phyloP scores from a whole-genome alignment of 1,139 yeast genomes.

The Fermentozyma sake region DNA sequence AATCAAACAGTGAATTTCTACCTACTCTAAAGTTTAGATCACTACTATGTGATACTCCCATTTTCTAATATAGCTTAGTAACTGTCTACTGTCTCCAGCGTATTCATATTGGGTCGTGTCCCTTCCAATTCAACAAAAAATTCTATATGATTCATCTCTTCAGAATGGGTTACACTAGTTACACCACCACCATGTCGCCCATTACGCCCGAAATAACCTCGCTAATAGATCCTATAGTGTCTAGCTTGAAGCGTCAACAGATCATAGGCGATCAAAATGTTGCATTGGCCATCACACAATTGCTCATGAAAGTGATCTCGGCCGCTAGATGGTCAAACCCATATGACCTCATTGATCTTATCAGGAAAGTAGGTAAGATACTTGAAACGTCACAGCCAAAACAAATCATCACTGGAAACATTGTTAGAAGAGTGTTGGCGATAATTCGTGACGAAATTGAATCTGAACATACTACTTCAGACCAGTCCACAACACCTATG shows the following conservation, averaged over 20 bases:
- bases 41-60: too few species aligned
- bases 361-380: slow-evolving; percentile 60
- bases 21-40: too few species aligned
- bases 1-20: too few species aligned
- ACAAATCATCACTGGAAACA: slow-evolving; percentile 86
- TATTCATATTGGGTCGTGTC: too few species aligned
- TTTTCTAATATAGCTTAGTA: too few species aligned
- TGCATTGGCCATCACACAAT: slow-evolving; percentile 83
- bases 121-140: too few species aligned
- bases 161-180: too few species aligned
- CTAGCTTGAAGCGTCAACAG: slow-evolving; percentile 63
- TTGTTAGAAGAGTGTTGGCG: slow-evolving; percentile 84
- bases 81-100: too few species aligned
- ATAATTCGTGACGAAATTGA: slow-evolving; percentile 84
- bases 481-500: slow-evolving; percentile 46
- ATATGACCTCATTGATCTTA: slow-evolving; percentile 64
- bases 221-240: slow-evolving; percentile 36
- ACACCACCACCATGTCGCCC: slow-evolving; percentile 6
- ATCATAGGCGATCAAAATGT: slow-evolving; percentile 68
- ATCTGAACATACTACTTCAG: slow-evolving; percentile 32
- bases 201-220: slow-evolving; percentile 33
- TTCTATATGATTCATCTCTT: too few species aligned
- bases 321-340: slow-evolving; percentile 84
- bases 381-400: slow-evolving; percentile 65
- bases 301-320: slow-evolving; percentile 83